Conservation (phyloP, 805 yeast species). For the Sugiyamaella smithiae region DNA sequence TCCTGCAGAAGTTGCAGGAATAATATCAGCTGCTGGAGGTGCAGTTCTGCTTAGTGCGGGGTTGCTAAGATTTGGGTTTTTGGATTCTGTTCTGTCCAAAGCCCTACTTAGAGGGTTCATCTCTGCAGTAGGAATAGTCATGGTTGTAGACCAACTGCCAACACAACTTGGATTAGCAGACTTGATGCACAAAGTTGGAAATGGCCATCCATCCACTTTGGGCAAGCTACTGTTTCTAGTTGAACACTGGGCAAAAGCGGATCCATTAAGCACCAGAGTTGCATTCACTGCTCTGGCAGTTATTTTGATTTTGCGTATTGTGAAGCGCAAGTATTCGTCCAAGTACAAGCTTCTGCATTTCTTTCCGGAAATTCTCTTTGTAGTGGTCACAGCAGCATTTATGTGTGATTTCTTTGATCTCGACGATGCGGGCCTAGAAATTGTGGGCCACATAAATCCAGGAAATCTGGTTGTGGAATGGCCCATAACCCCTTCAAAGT, state of each 20-base stretch:
- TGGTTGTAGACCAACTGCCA: slow-evolving; percentile 73
- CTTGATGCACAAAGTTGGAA: slow-evolving; percentile 37
- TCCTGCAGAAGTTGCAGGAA: slow-evolving; percentile 58
- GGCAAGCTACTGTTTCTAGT: slow-evolving; percentile 62
- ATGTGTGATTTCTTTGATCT: slow-evolving; percentile 43
- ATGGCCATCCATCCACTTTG: slow-evolving; percentile 61
- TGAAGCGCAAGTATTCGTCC: slow-evolving; percentile 39
- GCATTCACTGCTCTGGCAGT: slow-evolving; percentile 51
- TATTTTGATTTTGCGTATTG: slow-evolving; percentile 42
- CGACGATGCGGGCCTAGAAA: slow-evolving; percentile 49
- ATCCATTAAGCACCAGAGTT: slow-evolving; percentile 59
- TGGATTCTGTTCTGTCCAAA: slow-evolving; percentile 75
- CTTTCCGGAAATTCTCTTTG: slow-evolving; percentile 80
- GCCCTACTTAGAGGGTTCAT: slow-evolving; percentile 79
- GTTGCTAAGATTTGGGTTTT: slow-evolving; percentile 76
- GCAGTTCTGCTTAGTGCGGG: slow-evolving; percentile 70
- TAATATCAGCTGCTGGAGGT: slow-evolving; percentile 75
- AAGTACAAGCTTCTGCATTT: slow-evolving; percentile 48
- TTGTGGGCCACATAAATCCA: slow-evolving; percentile 65
- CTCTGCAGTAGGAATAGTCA: slow-evolving; percentile 79
- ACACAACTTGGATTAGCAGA: slow-evolving; percentile 66
- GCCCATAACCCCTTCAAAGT: slow-evolving; percentile 53
- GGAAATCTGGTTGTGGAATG: slow-evolving; percentile 49
- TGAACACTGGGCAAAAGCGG: slow-evolving; percentile 46
- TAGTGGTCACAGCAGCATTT: slow-evolving; percentile 61